phyloP scores from a whole-genome alignment of 2,329 filamentous ascomycete genomes.

The Cercospora brassicicola region DNA sequence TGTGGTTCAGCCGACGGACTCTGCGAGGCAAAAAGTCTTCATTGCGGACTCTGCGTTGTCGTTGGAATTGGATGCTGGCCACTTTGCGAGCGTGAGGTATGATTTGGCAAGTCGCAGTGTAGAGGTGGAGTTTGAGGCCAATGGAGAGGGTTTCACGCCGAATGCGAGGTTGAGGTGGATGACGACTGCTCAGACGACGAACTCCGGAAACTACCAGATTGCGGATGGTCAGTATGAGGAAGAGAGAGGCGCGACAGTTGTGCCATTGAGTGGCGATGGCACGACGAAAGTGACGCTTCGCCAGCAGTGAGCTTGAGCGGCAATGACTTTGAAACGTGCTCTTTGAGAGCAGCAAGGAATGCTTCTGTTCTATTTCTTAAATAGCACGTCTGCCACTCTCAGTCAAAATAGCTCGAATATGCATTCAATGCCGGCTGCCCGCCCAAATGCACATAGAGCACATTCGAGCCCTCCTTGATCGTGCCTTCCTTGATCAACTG shows the following conservation, averaged over 20 bases:
- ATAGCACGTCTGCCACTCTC: background rate
- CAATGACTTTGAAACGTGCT: background rate
- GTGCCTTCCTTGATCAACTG: conserved; percentile 64
- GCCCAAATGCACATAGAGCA: conserved; percentile 70
- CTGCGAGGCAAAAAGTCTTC: background rate
- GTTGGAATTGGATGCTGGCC: background rate
- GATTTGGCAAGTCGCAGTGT: background rate
- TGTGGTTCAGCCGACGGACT: background rate
- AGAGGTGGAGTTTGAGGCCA: background rate
- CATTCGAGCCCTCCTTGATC: conserved; percentile 60
- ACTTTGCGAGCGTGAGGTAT: background rate
- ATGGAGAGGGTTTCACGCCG: background rate
- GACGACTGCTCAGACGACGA: background rate
- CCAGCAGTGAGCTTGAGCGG: background rate
- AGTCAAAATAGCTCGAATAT: conserved; percentile 47
- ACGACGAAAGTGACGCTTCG: background rate
- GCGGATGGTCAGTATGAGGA: background rate
- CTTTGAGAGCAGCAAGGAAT: background rate
- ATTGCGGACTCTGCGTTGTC: background rate
- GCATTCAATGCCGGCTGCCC: conserved; percentile 70
- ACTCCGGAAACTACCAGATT: background rate
- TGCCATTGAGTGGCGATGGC: background rate
- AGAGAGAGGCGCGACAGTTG: background rate
- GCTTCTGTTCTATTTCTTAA: background rate
- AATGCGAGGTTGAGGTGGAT: background rate